These are phyloP conservation scores for Epichloe gansuensis DNA, from an alignment of 2,329 filamentous ascomycete genomes.

Conservation along the genomic window DNA sequence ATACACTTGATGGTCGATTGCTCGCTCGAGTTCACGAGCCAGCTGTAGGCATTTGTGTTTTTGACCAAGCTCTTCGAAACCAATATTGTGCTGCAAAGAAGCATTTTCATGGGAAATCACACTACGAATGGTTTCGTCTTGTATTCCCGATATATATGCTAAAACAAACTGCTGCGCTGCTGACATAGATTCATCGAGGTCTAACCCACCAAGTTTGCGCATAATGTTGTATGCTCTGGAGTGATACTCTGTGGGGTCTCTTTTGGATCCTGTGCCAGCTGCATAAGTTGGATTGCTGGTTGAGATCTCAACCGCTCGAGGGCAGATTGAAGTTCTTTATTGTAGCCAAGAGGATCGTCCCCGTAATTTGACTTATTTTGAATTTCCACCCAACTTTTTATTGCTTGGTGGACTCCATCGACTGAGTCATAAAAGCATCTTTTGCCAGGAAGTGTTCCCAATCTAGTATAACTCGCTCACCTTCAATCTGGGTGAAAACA, in stretches of 20 bases:
- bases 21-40: slow-evolving; percentile 41
- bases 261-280: slow-evolving; percentile 39
- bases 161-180: slow-evolving; percentile 17
- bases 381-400: slow-evolving; percentile 35
- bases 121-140: slow-evolving; percentile 31
- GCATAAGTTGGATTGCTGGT: slow-evolving; percentile 39
- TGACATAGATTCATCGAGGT: slow-evolving; percentile 13
- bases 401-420: slow-evolving; percentile 19
- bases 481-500: slow-evolving; percentile 42
- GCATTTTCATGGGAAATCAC: slow-evolving; percentile 19
- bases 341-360: slow-evolving; percentile 35
- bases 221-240: slow-evolving; percentile 23
- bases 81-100: slow-evolving; percentile 8
- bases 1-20: slow-evolving; percentile 37
- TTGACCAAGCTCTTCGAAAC: slow-evolving; percentile 30
- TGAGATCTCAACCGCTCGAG: slow-evolving; percentile 39
- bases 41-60: slow-evolving; percentile 45
- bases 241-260: slow-evolving; percentile 41
- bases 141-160: slow-evolving; percentile 43
- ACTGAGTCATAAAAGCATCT: slow-evolving; percentile 10
- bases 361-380: slow-evolving; percentile 29
- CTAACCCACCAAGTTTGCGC: slow-evolving; percentile 24
- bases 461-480: slow-evolving; percentile 38
- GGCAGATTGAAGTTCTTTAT: slow-evolving; percentile 38
- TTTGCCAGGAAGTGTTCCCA: slow-evolving; percentile 16